Percentiles rank a stretch among this genome's conserved stretches.
These are phyloP conservation scores for Moesziomyces sp. DNA, from an alignment of 1,284 basidiomycete species.

Conservation along the genomic window DNA sequence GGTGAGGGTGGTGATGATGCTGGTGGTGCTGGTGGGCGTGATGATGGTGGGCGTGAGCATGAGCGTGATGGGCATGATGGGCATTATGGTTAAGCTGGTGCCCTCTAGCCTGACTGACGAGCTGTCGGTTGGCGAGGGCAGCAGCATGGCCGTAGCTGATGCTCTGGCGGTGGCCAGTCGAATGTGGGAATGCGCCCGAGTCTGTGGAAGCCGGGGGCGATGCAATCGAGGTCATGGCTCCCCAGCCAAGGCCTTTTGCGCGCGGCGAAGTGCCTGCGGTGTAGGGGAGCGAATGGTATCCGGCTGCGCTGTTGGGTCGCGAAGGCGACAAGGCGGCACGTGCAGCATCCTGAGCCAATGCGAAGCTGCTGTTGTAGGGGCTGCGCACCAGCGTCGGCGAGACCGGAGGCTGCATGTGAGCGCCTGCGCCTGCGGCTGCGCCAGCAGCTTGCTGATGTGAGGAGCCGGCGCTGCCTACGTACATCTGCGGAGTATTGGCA, in stretches of 20 bases:
- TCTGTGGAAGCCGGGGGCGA: slow-evolving; percentile 16
- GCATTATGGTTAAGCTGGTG: slow-evolving; percentile 11
- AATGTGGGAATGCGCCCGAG: slow-evolving; percentile 6
- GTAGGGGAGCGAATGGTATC: slow-evolving; percentile 22
- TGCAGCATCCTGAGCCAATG: slow-evolving; percentile 41
- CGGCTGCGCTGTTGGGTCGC: slow-evolving; percentile 43
- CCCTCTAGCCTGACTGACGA: slow-evolving; percentile 12
- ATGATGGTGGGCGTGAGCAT: slow-evolving; percentile 5
- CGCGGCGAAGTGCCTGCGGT: slow-evolving; percentile 55
- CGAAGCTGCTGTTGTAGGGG: slow-evolving; percentile 40
- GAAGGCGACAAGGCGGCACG: slow-evolving; percentile 38
- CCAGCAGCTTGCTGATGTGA: slow-evolving; percentile 15
- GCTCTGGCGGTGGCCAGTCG: slow-evolving; percentile 26
- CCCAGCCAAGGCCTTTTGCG: slow-evolving; percentile 56
- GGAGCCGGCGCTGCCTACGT: slow-evolving; percentile 48
- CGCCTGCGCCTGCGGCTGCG: not conserved
- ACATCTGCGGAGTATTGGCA: slow-evolving; percentile 41
- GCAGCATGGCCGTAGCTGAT: slow-evolving; percentile 49
- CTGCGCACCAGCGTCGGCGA: slow-evolving; percentile 47
- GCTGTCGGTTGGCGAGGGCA: slow-evolving; percentile 22
- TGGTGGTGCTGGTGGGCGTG: slow-evolving; percentile 13
- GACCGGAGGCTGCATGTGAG: slow-evolving; percentile 17
- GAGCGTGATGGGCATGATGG: slow-evolving; percentile 4
- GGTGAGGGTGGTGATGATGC: slow-evolving; percentile 31
- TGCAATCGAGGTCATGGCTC: slow-evolving; percentile 55